Percentiles rank a stretch among this genome's conserved stretches.
Conservation (phyloP, 208 protist species). For the Blastocrithidia nonstop region DNA sequence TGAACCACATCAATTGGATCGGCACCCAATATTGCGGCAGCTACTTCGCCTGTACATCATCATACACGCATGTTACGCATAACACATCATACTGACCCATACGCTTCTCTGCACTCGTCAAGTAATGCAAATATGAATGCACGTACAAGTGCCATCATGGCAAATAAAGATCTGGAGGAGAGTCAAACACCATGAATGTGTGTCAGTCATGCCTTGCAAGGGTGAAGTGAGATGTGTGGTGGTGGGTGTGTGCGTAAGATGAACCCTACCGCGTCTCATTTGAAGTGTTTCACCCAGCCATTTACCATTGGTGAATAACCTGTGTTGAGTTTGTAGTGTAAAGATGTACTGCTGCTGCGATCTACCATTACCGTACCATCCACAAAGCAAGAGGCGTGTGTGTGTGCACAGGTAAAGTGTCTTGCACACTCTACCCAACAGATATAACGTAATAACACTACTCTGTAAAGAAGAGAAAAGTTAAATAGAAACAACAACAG, state of each 20-base stretch:
- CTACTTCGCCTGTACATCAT: too few relatives aligned
- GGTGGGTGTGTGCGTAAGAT: conserved; percentile 1
- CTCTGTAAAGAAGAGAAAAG: background rate
- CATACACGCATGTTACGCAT: too few relatives aligned
- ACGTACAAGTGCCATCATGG: background rate
- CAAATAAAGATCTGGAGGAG: background rate
- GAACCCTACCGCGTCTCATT: conserved; percentile 3
- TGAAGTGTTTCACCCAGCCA: background rate
- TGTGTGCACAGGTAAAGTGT: too few relatives aligned
- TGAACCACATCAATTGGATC: too few relatives aligned
- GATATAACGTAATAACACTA: too few relatives aligned
- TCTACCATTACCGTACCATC: background rate
- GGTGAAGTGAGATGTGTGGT: background rate
- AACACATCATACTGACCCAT: background rate
- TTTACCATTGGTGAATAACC: background rate
- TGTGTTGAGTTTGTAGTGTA: background rate
- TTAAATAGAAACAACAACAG: background rate
- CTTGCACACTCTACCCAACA: too few relatives aligned
- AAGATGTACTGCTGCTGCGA: background rate
- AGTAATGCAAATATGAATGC: background rate
- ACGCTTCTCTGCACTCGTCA: background rate
- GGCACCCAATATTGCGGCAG: too few relatives aligned
- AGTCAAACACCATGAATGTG: background rate
- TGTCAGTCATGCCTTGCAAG: background rate
- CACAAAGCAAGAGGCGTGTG: background rate